phyloP scores from a whole-genome alignment of 495 filamentous ascomycete species.

The Penicillium longicatenatum region DNA sequence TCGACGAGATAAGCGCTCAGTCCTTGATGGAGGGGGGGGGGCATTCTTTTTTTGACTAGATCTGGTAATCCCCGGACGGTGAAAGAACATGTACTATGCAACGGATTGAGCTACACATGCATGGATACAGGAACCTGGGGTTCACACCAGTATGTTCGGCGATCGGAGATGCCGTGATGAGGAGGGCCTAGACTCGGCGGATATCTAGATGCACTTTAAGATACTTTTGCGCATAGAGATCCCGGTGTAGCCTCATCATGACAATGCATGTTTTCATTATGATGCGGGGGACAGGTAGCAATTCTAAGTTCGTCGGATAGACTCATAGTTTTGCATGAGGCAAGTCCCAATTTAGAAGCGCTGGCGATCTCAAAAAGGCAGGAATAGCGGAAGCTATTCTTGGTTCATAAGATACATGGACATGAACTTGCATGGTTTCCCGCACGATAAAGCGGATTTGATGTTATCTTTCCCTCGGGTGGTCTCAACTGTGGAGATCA shows the following conservation, averaged over 20 bases:
- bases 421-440: not conserved
- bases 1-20: constrained; percentile 31
- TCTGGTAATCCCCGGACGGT: not conserved
- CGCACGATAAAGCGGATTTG: not conserved
- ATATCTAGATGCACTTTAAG: not conserved
- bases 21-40: constrained; percentile 8
- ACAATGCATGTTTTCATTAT: constrained; percentile 25
- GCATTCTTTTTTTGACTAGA: not conserved
- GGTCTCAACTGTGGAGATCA: constrained; percentile 7
- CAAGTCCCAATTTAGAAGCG: not conserved
- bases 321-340: not conserved
- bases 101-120: not conserved
- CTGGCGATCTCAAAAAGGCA: not conserved
- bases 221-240: constrained; percentile 3
- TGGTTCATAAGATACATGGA: not conserved
- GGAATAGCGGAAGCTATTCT: not conserved
- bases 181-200: constrained; percentile 5
- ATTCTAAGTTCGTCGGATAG: not conserved
- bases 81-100: not conserved
- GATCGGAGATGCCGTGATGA: constrained; percentile 8
- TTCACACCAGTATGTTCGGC: not conserved
- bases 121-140: not conserved
- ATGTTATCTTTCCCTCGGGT: constrained; percentile 7
- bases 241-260: constrained; percentile 19
- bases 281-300: constrained; percentile 2